Base-by-base conservation (phyloP, 176 grass and related monocot species). In the Lolium rigidum region DNA sequence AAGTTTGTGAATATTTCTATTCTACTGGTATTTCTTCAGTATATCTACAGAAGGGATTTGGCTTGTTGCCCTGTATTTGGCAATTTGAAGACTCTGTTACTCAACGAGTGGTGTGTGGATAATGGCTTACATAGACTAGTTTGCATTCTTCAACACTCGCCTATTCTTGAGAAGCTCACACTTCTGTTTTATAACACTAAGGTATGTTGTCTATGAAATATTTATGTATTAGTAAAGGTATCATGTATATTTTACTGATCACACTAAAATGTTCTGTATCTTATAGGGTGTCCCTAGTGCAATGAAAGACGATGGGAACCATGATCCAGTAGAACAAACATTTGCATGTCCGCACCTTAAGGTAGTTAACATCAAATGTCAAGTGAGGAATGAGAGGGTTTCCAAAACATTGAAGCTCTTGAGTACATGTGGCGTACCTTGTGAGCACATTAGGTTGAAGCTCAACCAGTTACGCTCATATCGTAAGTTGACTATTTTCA, bases 1-100 rank as follows among this genome's bases (percentile, higher is more conserved):
- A 21, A 62, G 21, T 25, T 25, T 9, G 21, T 25, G 3, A 25
- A 12, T 62, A 12, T 11, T 62, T 62, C 7, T 66, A 54, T 54
- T 54, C 51, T 54, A 1, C 26, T 35, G 6, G 4, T 31, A 66
- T 66, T 15, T 66, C 11, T 66, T 10, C 12, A 66, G 38, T 70
- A n/a, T 70, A 44, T 21, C 67, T 70, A 44, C 65, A 68, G 65
- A 68, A 68, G 15, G 65, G 65, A 68, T 38, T 35, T 68, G 65
- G 31, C 65, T 37, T 7, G 2, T 16, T 68, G 28, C 67, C 67
- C 67, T 11, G 9, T 38, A 18, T 68, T 68, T 68, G 31, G 31
- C 31, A 68, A 17, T 3, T 35, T 68, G 13, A 68, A 68, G 31
- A 68, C 65, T 68, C 65, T 68, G 2, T 7, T 38, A 68, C 65